Base-by-base conservation (phyloP, 257 asterid genomes). In the Rubia yunnanensis region DNA sequence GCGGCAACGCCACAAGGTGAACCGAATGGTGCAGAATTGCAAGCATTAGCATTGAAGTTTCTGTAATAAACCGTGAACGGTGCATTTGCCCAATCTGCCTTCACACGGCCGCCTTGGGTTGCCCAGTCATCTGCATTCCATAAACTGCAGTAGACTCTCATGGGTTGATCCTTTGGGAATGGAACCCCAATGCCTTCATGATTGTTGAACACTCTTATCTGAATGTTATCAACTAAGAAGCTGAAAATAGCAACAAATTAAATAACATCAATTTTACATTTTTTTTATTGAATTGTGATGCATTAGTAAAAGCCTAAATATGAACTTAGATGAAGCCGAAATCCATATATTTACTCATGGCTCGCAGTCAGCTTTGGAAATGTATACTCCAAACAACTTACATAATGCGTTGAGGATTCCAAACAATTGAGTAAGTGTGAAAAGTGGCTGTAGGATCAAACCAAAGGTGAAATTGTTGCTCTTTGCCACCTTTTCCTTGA, bases 121-220 rank as follows among this genome's bases (percentile, higher is more conserved):
- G 75, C 75, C 70, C 70, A 71, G n/a, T 71, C 75, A 5, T 64
- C 70, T 7, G 70, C 75, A 15, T 71, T 56, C 75, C 70, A 71
- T 0, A 71, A 41, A 38, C 70, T 71, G 64, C 75, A 38, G 50
- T 38, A 63, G 1, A 71, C 70, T 23, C 35, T 71, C 75, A 63
- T 71, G 7, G 75, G 70, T 31, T 71, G 65, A 20, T 32, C 50
- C 53, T 36, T 71, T 2, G 70, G 75, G 52, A 63, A 71, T 30
- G 75, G 65, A 4, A 64, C 69, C 48, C 75, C 75, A 28, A 30
- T 28, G 23, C 70, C 39, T 71, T 71, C 54, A 11, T 64, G 70
- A 35, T 71, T 71, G 61, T 71, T 71, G 70, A 54, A 44, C 3
- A 64, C 75, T 56, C 75, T 64, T 13, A 64, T 71, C 15, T 44